phyloP scores from a whole-genome alignment of 345 rosid genomes.

The Rhodamnia rubescens region DNA sequence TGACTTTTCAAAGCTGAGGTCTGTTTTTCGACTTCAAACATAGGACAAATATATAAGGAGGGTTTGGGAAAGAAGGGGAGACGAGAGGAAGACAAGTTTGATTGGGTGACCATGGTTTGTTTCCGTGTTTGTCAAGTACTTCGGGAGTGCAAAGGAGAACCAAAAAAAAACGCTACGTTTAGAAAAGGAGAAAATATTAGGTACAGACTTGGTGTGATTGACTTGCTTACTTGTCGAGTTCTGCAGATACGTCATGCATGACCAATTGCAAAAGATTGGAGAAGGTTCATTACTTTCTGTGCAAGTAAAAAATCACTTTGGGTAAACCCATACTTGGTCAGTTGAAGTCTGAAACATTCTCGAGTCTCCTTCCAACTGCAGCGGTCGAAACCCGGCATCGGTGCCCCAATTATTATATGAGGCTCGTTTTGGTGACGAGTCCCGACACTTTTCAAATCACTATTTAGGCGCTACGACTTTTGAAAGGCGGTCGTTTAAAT shows the following conservation, averaged over 20 bases:
- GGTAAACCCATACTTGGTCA: not conserved
- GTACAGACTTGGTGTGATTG: too few relatives aligned
- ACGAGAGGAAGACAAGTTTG: too few relatives aligned
- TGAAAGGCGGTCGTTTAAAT: too few relatives aligned
- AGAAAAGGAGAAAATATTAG: too few relatives aligned
- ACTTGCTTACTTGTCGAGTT: not conserved
- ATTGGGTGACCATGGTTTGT: not conserved
- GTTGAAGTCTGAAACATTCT: not conserved
- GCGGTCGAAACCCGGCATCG: too few relatives aligned
- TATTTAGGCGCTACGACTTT: too few relatives aligned
- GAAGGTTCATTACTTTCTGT: not conserved
- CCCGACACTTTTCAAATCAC: too few relatives aligned
- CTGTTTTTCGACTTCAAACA: not conserved
- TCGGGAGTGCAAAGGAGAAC: not conserved
- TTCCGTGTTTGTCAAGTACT: not conserved
- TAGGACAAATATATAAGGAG: not conserved
- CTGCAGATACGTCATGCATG: not conserved
- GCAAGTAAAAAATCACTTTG: not conserved
- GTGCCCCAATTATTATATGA: too few relatives aligned
- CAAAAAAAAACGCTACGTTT: not conserved
- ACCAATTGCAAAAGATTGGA: not conserved
- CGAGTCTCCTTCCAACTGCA: too few relatives aligned
- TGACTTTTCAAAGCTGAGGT: too few relatives aligned
- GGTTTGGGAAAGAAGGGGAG: not conserved
- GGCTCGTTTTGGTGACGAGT: too few relatives aligned